phyloP scores from a whole-genome alignment of 2,329 filamentous ascomycete species.

The Tetracladium maxilliforme region DNA sequence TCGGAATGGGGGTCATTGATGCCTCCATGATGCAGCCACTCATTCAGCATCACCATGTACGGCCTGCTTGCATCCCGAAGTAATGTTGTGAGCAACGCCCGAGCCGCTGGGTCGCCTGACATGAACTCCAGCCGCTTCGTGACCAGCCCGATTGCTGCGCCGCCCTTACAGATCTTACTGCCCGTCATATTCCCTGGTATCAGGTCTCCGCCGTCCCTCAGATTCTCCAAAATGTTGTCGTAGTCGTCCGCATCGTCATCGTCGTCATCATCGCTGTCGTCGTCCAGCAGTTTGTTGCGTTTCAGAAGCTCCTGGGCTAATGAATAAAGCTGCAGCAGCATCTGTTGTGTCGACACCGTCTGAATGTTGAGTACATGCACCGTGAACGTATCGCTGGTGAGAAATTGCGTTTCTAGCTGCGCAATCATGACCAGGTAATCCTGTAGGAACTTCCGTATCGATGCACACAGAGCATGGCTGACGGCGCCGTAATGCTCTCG shows the following conservation, averaged over 20 bases:
- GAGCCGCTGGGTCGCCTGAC: slow-evolving; percentile 84
- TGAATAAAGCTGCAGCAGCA: slow-evolving; percentile 80
- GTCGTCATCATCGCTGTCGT: slow-evolving; percentile 50
- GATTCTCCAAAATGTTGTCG: slow-evolving; percentile 81
- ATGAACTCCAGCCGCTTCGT: slow-evolving; percentile 76
- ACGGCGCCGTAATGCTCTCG: slow-evolving; percentile 86
- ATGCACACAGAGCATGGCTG: slow-evolving; percentile 91
- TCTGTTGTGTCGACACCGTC: slow-evolving; percentile 77
- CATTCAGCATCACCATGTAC: slow-evolving; percentile 97
- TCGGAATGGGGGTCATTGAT: slow-evolving; percentile 91
- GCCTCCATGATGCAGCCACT: slow-evolving; percentile 92
- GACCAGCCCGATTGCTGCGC: slow-evolving; percentile 77
- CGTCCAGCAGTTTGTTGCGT: slow-evolving; percentile 76
- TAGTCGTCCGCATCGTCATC: slow-evolving; percentile 63
- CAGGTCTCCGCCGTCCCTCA: slow-evolving; percentile 76
- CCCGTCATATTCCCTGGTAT: slow-evolving; percentile 63
- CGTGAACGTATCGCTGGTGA: slow-evolving; percentile 81
- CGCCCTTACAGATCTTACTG: slow-evolving; percentile 94
- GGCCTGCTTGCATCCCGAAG: slow-evolving; percentile 80
- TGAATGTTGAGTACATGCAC: slow-evolving; percentile 88
- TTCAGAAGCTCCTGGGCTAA: slow-evolving; percentile 78
- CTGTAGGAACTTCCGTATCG: slow-evolving; percentile 78
- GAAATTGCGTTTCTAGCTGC: slow-evolving; percentile 83
- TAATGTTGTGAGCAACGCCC: slow-evolving; percentile 65
- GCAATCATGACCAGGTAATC: slow-evolving; percentile 89